Base-by-base conservation (phyloP, 1,284 basidiomycete species). In the Rhodotorula sp. region DNA sequence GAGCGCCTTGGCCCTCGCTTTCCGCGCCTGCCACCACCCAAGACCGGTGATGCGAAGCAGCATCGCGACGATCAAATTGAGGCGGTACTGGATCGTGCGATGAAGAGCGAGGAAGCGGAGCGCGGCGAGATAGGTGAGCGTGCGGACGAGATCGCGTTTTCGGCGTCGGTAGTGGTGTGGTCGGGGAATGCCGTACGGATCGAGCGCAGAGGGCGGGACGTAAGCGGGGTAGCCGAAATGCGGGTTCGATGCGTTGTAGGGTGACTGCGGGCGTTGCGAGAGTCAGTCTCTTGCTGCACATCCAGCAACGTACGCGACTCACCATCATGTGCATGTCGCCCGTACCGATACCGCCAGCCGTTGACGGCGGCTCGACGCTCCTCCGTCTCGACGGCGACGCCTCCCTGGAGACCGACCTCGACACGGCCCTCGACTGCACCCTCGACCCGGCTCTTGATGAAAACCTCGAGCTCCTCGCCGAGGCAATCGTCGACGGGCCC, bases 161-260 rank as follows among this genome's bases (percentile, higher is more conserved):
- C 89, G 85, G 63, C 86, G 84, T 44, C 87, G 87, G 34, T 86
- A 86, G 78, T 88, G 62, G 79, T 69, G 68, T 4, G 76, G 57
- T 54, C 68, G 62, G 24, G 72, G 71, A 55, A 69, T 59, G 36
- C 62, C 59, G 30, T 65, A 56, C 66, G 80, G 68, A 47, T 78
- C 66, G 73, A 62, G 55, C 15, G 44, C 59, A 49, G 70, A 78
- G 7, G 78, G 81, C 77, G 63, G 81, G 17, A 74, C 62, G n/a
- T 77, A 80, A 58, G 83, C 80, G 0, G 91, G 90, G 79, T 93
- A 93, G n/a, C 91, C 91, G 76, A 87, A 92, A 81, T 89, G 92
- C 0, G 91, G 91, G 75, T 92, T 92, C 60, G 86, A 76, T 57
- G 76, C 68, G 68, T 81, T 80, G 78, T 80, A 81, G 9, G 81